Conservation (phyloP, 2,329 filamentous ascomycete genomes). For the Lecanosticta acicola region DNA sequence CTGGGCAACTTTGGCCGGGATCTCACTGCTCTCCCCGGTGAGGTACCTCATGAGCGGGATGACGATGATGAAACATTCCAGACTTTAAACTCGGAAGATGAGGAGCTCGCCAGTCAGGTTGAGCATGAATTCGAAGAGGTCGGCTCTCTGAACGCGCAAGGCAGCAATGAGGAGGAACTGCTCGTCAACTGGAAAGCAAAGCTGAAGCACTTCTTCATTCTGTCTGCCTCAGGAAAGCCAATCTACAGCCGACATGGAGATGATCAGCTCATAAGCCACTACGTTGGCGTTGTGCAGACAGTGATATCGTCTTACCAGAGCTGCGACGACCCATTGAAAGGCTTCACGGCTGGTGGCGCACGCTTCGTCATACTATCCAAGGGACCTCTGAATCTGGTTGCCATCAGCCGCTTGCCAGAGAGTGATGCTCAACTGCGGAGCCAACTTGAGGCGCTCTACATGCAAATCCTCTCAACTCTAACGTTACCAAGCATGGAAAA, state of each 20-base stretch:
- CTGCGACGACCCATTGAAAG: conserved; percentile 67
- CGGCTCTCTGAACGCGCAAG: conserved; percentile 52
- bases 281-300: conserved; percentile 91
- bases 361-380: conserved; percentile 81
- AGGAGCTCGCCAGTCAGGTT: conserved; percentile 58
- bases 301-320: conserved; percentile 95
- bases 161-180: conserved; percentile 52
- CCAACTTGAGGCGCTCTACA: conserved; percentile 91
- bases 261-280: conserved; percentile 80
- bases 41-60: conserved; percentile 58
- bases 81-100: conserved; percentile 41
- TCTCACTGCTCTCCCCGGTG: conserved; percentile 63
- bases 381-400: conserved; percentile 85
- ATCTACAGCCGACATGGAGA: conserved; percentile 96
- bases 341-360: conserved; percentile 80
- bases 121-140: conserved; percentile 72
- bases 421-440: conserved; percentile 80
- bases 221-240: conserved; percentile 93
- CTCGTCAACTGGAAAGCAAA: conserved; percentile 81
- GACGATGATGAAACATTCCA: conserved; percentile 56
- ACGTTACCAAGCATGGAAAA: conserved; percentile 81
- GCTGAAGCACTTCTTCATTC: conserved; percentile 92
- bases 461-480: conserved; percentile 94
- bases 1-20: conserved; percentile 64
- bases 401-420: conserved; percentile 86